Percentiles rank a stretch among this genome's conserved stretches.
Conservation (phyloP, 371 early-diverging fungal species). For the Homolaphlyctis polyrhiza region DNA sequence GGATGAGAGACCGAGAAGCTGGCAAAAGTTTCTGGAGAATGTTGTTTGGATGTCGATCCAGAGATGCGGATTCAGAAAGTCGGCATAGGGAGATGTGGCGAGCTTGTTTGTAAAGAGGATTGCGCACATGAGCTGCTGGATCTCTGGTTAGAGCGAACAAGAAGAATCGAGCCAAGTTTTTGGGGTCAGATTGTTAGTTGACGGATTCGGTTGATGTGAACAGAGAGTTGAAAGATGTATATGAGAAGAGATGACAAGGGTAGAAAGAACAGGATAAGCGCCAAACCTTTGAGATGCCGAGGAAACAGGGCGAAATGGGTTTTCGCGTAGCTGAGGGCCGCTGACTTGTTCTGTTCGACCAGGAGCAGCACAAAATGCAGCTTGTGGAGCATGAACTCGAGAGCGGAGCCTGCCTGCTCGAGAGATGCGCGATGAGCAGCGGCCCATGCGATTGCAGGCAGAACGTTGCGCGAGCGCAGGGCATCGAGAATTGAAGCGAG, state of each 20-base stretch:
- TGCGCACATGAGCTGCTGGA: conserved; percentile 66
- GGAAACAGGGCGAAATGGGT: conserved; percentile 60
- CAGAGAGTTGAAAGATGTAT: too few relatives aligned
- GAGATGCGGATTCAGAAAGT: conserved; percentile 48
- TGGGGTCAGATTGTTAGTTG: too few relatives aligned
- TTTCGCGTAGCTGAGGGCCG: conserved; percentile 75
- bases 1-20: conserved; percentile 68
- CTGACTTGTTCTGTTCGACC: conserved; percentile 18
- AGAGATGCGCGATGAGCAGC: conserved; percentile 52
- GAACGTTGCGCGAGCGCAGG: conserved; percentile 39
- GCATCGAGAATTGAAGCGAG: conserved; percentile 54
- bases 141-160: conserved; percentile 67
- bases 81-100: conserved; percentile 60
- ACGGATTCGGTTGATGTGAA: too few relatives aligned
- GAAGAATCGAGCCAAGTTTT: too few relatives aligned
- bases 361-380: conserved; percentile 72
- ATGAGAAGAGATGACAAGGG: conserved; percentile 1
- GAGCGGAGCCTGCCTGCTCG: conserved; percentile 48
- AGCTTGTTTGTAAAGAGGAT: conserved; percentile 46
- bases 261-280: not conserved
- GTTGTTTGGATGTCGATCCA: conserved; percentile 63
- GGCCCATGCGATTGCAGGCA: conserved; percentile 74
- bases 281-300: conserved; percentile 43
- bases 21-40: conserved; percentile 86
- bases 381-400: conserved; percentile 82